Evolutionary conservation across 345 rosid genomes (phyloP).

Genomic region (Hypericum perforatum): DNA sequence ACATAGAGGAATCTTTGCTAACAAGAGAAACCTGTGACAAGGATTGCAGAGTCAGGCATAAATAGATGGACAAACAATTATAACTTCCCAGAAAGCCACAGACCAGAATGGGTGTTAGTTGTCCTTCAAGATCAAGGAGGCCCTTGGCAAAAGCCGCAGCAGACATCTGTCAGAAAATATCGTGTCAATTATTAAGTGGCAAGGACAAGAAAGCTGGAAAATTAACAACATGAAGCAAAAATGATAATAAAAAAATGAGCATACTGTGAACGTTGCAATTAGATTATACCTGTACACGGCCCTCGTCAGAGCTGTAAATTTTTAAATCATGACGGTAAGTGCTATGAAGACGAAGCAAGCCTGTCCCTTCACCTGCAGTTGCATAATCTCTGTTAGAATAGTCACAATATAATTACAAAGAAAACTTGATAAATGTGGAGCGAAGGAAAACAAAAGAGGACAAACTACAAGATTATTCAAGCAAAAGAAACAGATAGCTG

Average conservation of each 20-base stretch:
- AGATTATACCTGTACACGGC: constrained; percentile 84
- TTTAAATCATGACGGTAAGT: constrained; percentile 98
- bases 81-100: not conserved
- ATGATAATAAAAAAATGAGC: constrained; percentile 7
- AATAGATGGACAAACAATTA: not conserved
- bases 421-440: too few species aligned
- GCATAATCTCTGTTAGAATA: constrained; percentile 9
- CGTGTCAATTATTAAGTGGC: not conserved
- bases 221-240: constrained; percentile 2
- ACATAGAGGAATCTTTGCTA: constrained; percentile 99
- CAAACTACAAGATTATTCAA: too few species aligned
- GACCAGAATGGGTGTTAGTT: constrained; percentile 32
- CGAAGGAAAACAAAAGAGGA: too few species aligned
- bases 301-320: constrained; percentile 99
- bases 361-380: constrained; percentile 93
- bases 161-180: constrained; percentile 68
- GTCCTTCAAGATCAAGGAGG: constrained; percentile 98
- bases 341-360: constrained; percentile 95
- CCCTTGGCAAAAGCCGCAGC: constrained; percentile 99
- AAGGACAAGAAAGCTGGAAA: constrained; percentile 1
- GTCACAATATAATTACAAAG: not conserved
- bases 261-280: constrained; percentile 4
- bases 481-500: too few species aligned
- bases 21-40: constrained; percentile 86
- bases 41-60: constrained; percentile 15